Evolutionary conservation across 805 yeast genomes (phyloP).

Genomic region (Saccharomycopsis schoenii): DNA sequence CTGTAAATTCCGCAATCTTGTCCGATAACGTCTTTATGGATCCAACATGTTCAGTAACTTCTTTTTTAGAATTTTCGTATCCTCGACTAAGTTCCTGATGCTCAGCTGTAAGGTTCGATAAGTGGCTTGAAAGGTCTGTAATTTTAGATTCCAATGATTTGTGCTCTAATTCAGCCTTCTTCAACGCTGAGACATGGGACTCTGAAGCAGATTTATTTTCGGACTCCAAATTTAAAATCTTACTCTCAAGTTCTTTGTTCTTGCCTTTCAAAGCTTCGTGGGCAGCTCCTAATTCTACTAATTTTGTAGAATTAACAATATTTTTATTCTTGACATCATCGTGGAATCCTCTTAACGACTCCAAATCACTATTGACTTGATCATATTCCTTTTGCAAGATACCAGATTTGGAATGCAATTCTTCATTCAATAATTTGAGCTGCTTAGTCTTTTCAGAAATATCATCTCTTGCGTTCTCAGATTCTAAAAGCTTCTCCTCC

Average conservation of each 20-base stretch:
- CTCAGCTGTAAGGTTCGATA: background rate
- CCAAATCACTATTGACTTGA: background rate
- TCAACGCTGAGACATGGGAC: background rate
- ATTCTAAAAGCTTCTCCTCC: background rate
- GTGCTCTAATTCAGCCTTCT: background rate
- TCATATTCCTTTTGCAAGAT: background rate
- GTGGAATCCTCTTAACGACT: constrained; percentile 1
- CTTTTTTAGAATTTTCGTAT: background rate
- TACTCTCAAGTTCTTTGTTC: background rate
- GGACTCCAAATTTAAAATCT: background rate
- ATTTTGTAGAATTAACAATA: constrained; percentile 8
- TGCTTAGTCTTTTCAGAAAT: background rate
- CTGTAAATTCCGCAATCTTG: background rate
- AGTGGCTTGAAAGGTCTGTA: constrained; percentile 17
- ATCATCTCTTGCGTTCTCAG: background rate
- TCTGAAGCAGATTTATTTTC: background rate
- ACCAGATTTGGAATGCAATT: background rate
- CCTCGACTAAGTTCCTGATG: background rate
- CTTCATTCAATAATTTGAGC: background rate
- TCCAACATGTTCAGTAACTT: background rate
- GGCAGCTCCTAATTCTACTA: constrained; percentile 7
- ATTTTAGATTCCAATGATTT: background rate
- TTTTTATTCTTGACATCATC: constrained; percentile 5
- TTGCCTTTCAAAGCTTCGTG: constrained; percentile 6
- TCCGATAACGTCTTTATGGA: background rate